Conservation (phyloP, 257 asterid genomes). For the Scutellaria barbata region DNA sequence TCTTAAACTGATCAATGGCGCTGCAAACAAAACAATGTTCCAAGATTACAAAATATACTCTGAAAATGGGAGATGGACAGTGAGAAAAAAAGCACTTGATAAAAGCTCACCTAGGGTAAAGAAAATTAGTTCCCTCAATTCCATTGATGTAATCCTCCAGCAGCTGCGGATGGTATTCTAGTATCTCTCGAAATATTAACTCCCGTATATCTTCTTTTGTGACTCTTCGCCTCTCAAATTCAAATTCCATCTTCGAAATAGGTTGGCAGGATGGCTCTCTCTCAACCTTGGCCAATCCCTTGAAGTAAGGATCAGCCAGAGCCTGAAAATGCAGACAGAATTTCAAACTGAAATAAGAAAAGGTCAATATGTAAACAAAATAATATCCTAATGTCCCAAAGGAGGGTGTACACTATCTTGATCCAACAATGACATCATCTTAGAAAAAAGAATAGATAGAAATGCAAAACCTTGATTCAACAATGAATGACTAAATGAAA, state of each 20-base stretch:
- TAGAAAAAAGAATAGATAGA: neutral
- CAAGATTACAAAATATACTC: slow-evolving; percentile 27
- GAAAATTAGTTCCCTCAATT: slow-evolving; percentile 65
- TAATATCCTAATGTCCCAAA: slow-evolving; percentile 5
- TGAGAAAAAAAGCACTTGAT: neutral
- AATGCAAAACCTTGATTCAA: slow-evolving; percentile 2
- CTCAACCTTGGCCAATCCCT: slow-evolving; percentile 73
- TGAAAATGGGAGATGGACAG: neutral
- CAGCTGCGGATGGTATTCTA: slow-evolving; percentile 89
- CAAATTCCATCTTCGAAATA: slow-evolving; percentile 78
- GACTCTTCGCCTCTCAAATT: slow-evolving; percentile 86
- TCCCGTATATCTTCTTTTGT: slow-evolving; percentile 82
- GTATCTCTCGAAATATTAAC: slow-evolving; percentile 77
- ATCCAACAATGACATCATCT: neutral
- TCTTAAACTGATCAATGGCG: slow-evolving; percentile 77
- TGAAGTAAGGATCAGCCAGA: slow-evolving; percentile 81
- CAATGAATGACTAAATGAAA: slow-evolving; percentile 22
- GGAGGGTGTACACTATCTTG: neutral
- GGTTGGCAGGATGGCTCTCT: slow-evolving; percentile 87
- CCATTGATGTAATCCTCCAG: slow-evolving; percentile 78
- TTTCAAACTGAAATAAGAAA: slow-evolving; percentile 2
- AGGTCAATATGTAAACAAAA: neutral
- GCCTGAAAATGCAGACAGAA: slow-evolving; percentile 50
- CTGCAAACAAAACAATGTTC: slow-evolving; percentile 45
- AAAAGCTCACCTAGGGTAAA: slow-evolving; percentile 69